Evolutionary conservation across 1,284 basidiomycete species (phyloP), one percentile per base, ranked within the genome.

Genomic region (Pterulicium gracile): DNA sequence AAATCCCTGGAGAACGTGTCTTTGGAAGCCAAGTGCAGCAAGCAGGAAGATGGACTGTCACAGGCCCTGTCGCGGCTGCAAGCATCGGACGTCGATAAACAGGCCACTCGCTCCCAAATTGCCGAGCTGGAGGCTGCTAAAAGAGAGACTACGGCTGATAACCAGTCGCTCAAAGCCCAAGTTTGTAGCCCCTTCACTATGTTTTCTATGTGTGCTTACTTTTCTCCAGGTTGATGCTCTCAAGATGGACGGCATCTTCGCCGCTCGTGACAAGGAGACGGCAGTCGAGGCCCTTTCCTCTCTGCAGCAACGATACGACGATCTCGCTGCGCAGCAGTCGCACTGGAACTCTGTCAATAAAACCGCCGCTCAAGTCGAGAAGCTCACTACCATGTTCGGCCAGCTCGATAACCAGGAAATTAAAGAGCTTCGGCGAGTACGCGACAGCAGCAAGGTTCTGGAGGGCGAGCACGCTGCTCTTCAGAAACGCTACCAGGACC

Each of bases 301-400:
- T 15, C 66, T 86, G 39, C 77, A 75, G 55, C 71, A 67, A 55
- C 77, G 83, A 45, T 68, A 79, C 48, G 77, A 84, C 42, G 64
- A 70, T 20, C 63, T 85, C 18, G 49, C 68, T 3, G 62, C 72
- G 18, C 81, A 87, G 51, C 77, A 83, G 55, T 68, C 58, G 24
- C 75, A 82, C 47, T 87, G 82, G 83, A 81, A 85, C 20, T 75
- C 79, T 40, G 66, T 88, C 17, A 79, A 70, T 27, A 74, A 72
- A 40, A 70, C 79, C 0, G 69, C 77, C 2, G 80, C 84, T 52
- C 81, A 87, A 57, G 75, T 89, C 17, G 79, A 85, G 48, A 59
- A 67, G 43, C 69, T 89, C 39, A 67, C 79, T 14, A 69, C 62
- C 41, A 63, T 81, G 36, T 67, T 87, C 47, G 70, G 72, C 1